Evolutionary conservation across 2,329 filamentous ascomycete species (phyloP).

Genomic region (Hymenoscyphus occultus): DNA sequence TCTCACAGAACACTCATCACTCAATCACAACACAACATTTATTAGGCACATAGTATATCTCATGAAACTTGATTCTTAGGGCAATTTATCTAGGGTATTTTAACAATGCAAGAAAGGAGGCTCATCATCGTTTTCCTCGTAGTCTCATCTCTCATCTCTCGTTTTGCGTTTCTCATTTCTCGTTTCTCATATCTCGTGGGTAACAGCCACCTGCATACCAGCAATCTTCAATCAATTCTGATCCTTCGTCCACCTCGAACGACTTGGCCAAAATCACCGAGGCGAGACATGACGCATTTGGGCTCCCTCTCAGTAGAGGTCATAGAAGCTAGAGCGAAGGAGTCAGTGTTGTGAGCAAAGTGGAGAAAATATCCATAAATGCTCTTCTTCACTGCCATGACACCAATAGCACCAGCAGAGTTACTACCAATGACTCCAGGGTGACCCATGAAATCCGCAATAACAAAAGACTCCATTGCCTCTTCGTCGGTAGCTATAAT

Average conservation of each 20-base stretch:
- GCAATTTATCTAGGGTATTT: too few relatives aligned
- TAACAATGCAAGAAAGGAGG: too few relatives aligned
- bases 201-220: too few relatives aligned
- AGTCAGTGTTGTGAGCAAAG: slow-evolving; percentile 95
- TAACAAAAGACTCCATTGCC: slow-evolving; percentile 72
- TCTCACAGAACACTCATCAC: too few relatives aligned
- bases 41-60: too few relatives aligned
- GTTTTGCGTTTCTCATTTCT: too few relatives aligned
- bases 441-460: slow-evolving; percentile 89
- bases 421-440: slow-evolving; percentile 77
- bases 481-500: slow-evolving; percentile 73
- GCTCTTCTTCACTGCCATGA: slow-evolving; percentile 86
- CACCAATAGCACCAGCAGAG: slow-evolving; percentile 83
- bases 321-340: slow-evolving; percentile 85
- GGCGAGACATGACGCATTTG: slow-evolving; percentile 82
- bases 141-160: too few relatives aligned
- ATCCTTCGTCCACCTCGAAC: slow-evolving; percentile 37
- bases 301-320: slow-evolving; percentile 72
- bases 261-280: slow-evolving; percentile 31
- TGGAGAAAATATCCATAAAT: slow-evolving; percentile 75
- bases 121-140: too few relatives aligned
- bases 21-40: too few relatives aligned
- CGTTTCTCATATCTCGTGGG: too few relatives aligned
- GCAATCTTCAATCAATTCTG: slow-evolving; percentile 23
- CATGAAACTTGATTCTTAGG: too few relatives aligned